phyloP scores from a whole-genome alignment of 2,329 filamentous ascomycete species.

The Aspergillus novoparasiticus region DNA sequence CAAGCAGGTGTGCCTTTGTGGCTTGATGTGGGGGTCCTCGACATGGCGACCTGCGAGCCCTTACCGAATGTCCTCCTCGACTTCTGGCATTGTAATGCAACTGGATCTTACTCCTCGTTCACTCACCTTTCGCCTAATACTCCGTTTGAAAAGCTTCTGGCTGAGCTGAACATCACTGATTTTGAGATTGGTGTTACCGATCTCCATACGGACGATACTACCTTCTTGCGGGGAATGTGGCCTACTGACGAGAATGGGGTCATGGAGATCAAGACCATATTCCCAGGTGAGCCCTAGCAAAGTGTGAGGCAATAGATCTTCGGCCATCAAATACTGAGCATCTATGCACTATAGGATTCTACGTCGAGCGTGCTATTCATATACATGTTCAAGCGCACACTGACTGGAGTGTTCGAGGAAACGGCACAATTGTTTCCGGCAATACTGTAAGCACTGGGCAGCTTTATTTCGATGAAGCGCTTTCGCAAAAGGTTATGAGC shows the following conservation, averaged over 20 bases:
- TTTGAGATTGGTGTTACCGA: slow-evolving; percentile 19
- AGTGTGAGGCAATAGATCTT: neutral
- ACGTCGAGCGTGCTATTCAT: slow-evolving; percentile 46
- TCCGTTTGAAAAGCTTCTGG: slow-evolving; percentile 30
- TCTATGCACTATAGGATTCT: slow-evolving; percentile 36
- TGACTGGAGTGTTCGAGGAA: slow-evolving; percentile 25
- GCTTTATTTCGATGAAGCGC: slow-evolving; percentile 33
- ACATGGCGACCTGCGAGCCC: slow-evolving; percentile 46
- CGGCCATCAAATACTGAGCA: neutral
- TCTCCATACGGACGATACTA: slow-evolving; percentile 33
- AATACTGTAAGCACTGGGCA: slow-evolving; percentile 36
- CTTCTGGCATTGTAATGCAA: slow-evolving; percentile 50
- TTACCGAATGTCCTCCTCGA: slow-evolving; percentile 40
- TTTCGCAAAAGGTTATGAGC: slow-evolving; percentile 35
- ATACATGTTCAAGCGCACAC: slow-evolving; percentile 51
- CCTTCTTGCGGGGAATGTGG: slow-evolving; percentile 52
- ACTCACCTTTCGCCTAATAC: slow-evolving; percentile 33
- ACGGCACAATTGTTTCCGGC: slow-evolving; percentile 31
- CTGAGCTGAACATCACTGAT: slow-evolving; percentile 30
- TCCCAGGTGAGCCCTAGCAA: slow-evolving; percentile 32
- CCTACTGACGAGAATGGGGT: slow-evolving; percentile 49
- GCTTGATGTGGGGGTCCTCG: slow-evolving; percentile 46
- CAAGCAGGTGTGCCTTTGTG: slow-evolving; percentile 42
- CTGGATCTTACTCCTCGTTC: slow-evolving; percentile 41
- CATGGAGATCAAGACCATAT: slow-evolving; percentile 48